These are phyloP conservation scores for Psilocybe mexicana DNA, from an alignment of 1,284 basidiomycete species.

Conservation along the genomic window DNA sequence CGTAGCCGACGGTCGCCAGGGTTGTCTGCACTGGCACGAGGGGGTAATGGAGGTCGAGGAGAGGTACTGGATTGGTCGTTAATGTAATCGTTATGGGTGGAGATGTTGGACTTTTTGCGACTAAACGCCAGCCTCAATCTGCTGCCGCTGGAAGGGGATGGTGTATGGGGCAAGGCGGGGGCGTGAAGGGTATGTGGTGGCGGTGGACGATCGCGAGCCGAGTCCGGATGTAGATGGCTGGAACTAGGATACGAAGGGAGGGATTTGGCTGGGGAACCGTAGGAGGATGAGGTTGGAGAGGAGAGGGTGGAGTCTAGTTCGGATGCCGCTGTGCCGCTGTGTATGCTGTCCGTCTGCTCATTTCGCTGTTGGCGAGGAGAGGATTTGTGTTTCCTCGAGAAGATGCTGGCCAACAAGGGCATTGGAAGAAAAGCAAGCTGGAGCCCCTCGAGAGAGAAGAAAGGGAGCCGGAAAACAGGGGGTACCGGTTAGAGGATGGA, in stretches of 20 bases:
- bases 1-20: constrained; percentile 35
- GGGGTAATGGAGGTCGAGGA: constrained; percentile 16
- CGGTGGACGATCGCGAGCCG: constrained; percentile 17
- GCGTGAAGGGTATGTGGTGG: constrained; percentile 20
- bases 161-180: constrained; percentile 17
- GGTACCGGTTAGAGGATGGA: background rate
- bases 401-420: constrained; percentile 37
- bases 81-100: constrained; percentile 1
- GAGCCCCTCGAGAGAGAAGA: background rate
- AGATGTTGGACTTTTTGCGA: constrained; percentile 33
- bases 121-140: constrained; percentile 44
- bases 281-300: constrained; percentile 41
- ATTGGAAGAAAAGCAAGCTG: constrained; percentile 20
- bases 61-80: constrained; percentile 16
- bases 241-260: constrained; percentile 39
- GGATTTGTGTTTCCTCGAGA: constrained; percentile 36
- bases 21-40: constrained; percentile 32
- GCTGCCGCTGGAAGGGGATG: constrained; percentile 28
- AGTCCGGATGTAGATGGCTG: constrained; percentile 28
- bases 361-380: constrained; percentile 24
- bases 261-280: constrained; percentile 39
- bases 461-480: background rate
- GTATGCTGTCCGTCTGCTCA: constrained; percentile 18
- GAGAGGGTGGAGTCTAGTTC: constrained; percentile 33
- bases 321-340: constrained; percentile 21